phyloP scores from a whole-genome alignment of 2,329 filamentous ascomycete genomes.

The Sarocladium kiliense region DNA sequence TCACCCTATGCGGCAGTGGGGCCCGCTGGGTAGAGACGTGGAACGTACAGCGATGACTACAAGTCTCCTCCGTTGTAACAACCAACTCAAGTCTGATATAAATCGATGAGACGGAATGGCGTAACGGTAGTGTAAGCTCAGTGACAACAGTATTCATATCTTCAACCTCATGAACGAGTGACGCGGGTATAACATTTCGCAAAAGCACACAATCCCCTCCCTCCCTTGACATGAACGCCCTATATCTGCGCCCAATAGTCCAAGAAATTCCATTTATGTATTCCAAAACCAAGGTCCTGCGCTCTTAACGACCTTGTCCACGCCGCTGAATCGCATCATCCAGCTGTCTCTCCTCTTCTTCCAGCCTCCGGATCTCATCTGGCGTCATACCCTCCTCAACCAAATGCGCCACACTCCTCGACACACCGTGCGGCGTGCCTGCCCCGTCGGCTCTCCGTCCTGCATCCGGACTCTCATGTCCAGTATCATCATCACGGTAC shows the following conservation, averaged over 20 bases:
- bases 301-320: neutral
- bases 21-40: too few relatives aligned
- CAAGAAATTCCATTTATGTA: neutral
- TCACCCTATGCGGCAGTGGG: neutral
- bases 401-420: conserved; percentile 41
- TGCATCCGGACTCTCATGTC: conserved; percentile 14
- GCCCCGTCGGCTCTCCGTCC: conserved; percentile 14
- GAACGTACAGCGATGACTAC: too few relatives aligned
- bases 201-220: neutral
- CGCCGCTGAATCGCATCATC: conserved; percentile 49
- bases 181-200: neutral
- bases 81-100: too few relatives aligned
- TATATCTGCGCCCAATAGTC: neutral
- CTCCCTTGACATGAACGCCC: neutral
- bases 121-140: too few relatives aligned
- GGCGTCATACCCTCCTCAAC: conserved; percentile 58
- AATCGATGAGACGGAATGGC: too few relatives aligned
- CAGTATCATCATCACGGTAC: conserved; percentile 11
- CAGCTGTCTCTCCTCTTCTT: conserved; percentile 53
- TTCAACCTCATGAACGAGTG: neutral
- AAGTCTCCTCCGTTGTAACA: too few relatives aligned
- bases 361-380: conserved; percentile 48
- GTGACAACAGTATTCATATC: neutral
- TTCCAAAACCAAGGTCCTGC: neutral
- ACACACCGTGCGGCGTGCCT: conserved; percentile 25